Percentiles rank a stretch among this genome's conserved stretches.
phyloP scores from a whole-genome alignment of 768 basidiomycete species.

The Candolleomyces efflorescens region DNA sequence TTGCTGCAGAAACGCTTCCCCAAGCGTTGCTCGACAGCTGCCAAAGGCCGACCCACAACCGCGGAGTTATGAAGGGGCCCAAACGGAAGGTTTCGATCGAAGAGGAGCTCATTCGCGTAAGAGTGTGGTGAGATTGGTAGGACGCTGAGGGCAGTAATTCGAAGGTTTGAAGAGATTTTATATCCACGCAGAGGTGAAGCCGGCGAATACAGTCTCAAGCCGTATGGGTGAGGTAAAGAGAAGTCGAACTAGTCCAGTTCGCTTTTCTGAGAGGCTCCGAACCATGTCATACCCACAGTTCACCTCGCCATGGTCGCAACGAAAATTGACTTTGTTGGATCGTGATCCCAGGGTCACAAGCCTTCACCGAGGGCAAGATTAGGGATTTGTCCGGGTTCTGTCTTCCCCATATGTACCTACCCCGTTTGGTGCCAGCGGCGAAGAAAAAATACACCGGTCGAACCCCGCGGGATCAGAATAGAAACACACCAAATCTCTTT shows the following conservation, averaged over 20 bases:
- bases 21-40: conserved; percentile 84
- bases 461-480: conserved; percentile 23
- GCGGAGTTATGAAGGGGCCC: conserved; percentile 54
- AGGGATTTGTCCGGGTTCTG: conserved; percentile 9
- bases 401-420: conserved; percentile 13
- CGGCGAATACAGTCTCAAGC: conserved; percentile 15
- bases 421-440: conserved; percentile 17
- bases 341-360: conserved; percentile 17
- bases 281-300: conserved; percentile 7
- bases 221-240: conserved; percentile 10
- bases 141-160: neutral
- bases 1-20: conserved; percentile 67
- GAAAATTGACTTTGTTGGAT: conserved; percentile 16
- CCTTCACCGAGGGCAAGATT: conserved; percentile 13
- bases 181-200: conserved; percentile 9
- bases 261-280: conserved; percentile 7
- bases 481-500: conserved; percentile 10
- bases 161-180: conserved; percentile 11
- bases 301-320: too few species aligned
- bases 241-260: conserved; percentile 11
- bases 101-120: conserved; percentile 6
- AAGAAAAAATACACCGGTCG: conserved; percentile 25
- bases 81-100: conserved; percentile 46
- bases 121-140: neutral
- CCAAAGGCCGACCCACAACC: conserved; percentile 79